Base-by-base conservation (phyloP, 768 basidiomycete species). In the Filobasidium wieringae region DNA sequence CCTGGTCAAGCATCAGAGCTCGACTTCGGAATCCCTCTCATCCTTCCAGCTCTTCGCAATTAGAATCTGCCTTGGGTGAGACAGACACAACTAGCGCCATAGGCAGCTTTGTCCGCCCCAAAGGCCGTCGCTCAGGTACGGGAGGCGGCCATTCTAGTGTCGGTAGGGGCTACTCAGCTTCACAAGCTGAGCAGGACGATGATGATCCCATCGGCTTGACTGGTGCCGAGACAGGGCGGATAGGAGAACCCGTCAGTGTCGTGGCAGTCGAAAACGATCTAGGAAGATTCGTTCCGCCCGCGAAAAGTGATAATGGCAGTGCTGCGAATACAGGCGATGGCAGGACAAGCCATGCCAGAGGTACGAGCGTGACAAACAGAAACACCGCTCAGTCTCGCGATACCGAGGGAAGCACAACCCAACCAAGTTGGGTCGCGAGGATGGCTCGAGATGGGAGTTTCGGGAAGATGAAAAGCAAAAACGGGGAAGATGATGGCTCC, bases 221-320 rank as follows among this genome's bases (percentile, higher is more conserved):
- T 4, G 56, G 49, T 8, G 56, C 6, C 4, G 34, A 33, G 15
- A 7, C 8, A 14, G 32, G 41, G 7, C n/a, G 40, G 11, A 60
- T 62, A 30, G 41, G 47, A 27, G 69, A 70, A 34, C 72, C 70
- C 4, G 64, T 73, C 26, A 58, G 59, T 4, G 63, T 69, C 50
- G 57, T 67, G 19, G 72, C 71, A 7, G 70, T 73, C 11, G 72
- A 73, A 17, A 63, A 60, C 40, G 63, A 71, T 59, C 68, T 73
- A 50, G 67, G 67, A 3, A 63, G 68, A 9, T 69, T 70, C 51
- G 59, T 62, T 15, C 72, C 72, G 11, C 41, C 51, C 0, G 63
- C 70, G 3, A 66, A 64, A 47, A 65, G 62, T n/a, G 70, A 72
- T 59, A 65, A 64, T 17, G 69, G 69, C 7, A 67, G 43, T 27